These are phyloP conservation scores for Naganishia randhawae DNA, from an alignment of 768 basidiomycete genomes.

Conservation along the genomic window DNA sequence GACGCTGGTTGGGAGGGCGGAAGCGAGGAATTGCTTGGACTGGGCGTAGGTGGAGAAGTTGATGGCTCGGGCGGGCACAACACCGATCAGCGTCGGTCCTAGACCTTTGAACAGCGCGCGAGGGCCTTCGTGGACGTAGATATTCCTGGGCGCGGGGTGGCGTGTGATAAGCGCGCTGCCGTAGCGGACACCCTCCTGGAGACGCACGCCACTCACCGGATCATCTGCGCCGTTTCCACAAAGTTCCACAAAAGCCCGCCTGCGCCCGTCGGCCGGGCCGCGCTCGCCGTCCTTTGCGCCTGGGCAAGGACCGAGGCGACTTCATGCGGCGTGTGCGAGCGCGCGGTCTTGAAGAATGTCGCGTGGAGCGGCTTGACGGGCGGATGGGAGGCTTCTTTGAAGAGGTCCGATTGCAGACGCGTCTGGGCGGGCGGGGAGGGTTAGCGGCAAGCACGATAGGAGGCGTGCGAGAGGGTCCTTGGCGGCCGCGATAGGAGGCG, in stretches of 20 bases:
- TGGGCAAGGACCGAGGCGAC: conserved; percentile 10
- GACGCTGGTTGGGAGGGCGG: conserved; percentile 56
- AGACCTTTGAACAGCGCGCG: conserved; percentile 90
- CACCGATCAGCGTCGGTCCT: conserved; percentile 89
- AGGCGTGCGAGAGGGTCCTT: neutral
- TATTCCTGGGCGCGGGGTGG: conserved; percentile 56
- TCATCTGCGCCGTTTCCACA: conserved; percentile 85
- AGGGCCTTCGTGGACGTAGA: conserved; percentile 81
- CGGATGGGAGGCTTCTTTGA: conserved; percentile 50
- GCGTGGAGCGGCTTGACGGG: conserved; percentile 4
- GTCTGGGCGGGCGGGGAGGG: conserved; percentile 54
- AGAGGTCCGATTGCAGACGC: conserved; percentile 85
- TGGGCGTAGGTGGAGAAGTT: conserved; percentile 98
- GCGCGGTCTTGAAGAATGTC: conserved; percentile 12
- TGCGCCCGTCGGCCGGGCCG: conserved; percentile 48
- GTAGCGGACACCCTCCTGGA: too few relatives aligned
- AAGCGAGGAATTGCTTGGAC: conserved; percentile 84
- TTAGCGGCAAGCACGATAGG: neutral
- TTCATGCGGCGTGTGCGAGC: conserved; percentile 12
- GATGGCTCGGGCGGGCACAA: conserved; percentile 86
- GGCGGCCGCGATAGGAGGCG: neutral
- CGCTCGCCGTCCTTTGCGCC: neutral
- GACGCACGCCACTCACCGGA: conserved; percentile 61
- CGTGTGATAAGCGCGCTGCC: too few relatives aligned
- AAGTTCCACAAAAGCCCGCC: conserved; percentile 79